Conservation (phyloP, 2,329 filamentous ascomycete genomes). For the Calonectria montana region DNA sequence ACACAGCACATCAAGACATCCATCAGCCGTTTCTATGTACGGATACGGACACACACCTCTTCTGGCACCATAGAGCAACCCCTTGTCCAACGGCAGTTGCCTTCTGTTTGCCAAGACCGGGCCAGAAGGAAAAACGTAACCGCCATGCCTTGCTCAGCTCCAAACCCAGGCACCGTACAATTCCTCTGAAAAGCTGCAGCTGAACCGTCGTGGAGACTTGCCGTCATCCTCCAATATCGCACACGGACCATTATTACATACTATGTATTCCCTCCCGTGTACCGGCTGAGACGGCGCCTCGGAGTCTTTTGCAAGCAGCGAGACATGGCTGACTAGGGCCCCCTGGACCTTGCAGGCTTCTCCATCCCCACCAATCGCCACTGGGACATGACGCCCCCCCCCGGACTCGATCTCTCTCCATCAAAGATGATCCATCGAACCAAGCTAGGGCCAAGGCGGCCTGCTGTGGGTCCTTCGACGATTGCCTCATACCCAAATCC, state of each 20-base stretch:
- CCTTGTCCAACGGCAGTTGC: slow-evolving; percentile 17
- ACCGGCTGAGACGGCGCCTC: slow-evolving; percentile 4
- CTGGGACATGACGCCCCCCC: neutral
- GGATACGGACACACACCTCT: slow-evolving; percentile 4
- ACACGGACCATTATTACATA: neutral
- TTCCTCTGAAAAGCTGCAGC: neutral
- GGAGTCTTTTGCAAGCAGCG: neutral
- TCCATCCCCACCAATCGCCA: slow-evolving; percentile 16
- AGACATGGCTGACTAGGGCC: slow-evolving; percentile 4
- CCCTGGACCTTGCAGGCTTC: slow-evolving; percentile 11
- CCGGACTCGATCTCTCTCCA: slow-evolving; percentile 21
- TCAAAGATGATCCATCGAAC: slow-evolving; percentile 13
- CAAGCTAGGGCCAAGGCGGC: slow-evolving; percentile 4
- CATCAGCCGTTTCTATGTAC: slow-evolving; percentile 6
- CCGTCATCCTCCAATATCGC: neutral
- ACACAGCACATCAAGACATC: slow-evolving; percentile 1
- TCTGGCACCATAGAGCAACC: neutral
- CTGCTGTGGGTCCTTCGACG: slow-evolving; percentile 15
- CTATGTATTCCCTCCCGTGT: neutral
- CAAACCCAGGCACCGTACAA: neutral
- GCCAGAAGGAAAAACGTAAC: neutral
- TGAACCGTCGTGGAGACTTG: neutral
- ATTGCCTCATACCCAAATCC: slow-evolving; percentile 24
- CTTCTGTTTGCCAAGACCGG: neutral
- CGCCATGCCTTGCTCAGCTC: slow-evolving; percentile 4